phyloP scores from a whole-genome alignment of 805 yeast genomes.

The Ascoidea rubescens region DNA sequence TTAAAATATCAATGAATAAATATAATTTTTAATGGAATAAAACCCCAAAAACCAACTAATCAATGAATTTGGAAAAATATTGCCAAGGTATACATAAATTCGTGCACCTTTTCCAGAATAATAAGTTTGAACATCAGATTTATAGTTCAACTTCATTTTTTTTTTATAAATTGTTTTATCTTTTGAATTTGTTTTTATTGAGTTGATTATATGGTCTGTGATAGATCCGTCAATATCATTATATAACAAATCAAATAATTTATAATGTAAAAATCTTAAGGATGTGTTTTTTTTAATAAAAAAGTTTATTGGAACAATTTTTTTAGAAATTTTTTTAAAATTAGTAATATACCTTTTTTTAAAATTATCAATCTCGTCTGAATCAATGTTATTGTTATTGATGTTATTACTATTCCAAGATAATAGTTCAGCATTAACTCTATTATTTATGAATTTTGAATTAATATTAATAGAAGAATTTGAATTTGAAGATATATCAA shows the following conservation, averaged over 20 bases:
- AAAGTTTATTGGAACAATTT: conserved; percentile 5
- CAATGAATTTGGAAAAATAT: conserved; percentile 7
- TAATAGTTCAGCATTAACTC: conserved; percentile 4
- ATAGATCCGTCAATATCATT: conserved; percentile 1
- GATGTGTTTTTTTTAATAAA: conserved; percentile 4
- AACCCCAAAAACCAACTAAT: conserved; percentile 8
- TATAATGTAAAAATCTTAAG: conserved; percentile 8
- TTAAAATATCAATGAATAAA: not conserved
- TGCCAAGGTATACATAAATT: conserved; percentile 7
- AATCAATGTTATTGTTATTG: conserved; percentile 4
- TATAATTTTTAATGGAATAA: conserved; percentile 2
- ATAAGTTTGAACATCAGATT: conserved; percentile 5
- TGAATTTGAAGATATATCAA: conserved; percentile 23
- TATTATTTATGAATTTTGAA: not conserved
- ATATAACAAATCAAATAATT: conserved; percentile 7
- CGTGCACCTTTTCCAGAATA: conserved; percentile 9
- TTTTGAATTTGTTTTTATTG: not conserved
- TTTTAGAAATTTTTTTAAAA: conserved; percentile 5
- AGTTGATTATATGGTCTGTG: no score
- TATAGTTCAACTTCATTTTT: not conserved
- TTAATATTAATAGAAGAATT: not conserved
- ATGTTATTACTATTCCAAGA: conserved; percentile 8
- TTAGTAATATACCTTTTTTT: conserved; percentile 5
- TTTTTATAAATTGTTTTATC: no score
- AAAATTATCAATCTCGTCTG: conserved; percentile 5